Conservation (phyloP, 1,139 yeast species). For the Candida anutae region DNA sequence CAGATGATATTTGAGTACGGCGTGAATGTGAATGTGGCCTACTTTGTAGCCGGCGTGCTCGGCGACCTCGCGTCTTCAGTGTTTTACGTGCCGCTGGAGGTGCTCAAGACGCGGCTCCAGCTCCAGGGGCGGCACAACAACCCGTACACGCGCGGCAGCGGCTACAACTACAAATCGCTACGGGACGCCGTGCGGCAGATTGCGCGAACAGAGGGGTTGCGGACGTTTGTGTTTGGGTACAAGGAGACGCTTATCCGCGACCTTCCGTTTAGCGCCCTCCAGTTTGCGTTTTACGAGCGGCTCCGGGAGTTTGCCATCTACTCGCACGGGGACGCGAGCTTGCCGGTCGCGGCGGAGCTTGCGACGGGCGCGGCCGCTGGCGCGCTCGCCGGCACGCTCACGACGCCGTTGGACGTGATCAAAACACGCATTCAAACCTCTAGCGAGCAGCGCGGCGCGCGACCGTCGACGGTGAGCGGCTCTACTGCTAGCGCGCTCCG, state of each 20-base stretch:
- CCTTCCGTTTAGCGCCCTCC: constrained; percentile 90
- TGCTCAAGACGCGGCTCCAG: constrained; percentile 87
- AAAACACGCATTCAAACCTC: constrained; percentile 85
- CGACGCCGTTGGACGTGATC: constrained; percentile 86
- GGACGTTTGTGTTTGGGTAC: constrained; percentile 81
- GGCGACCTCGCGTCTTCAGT: constrained; percentile 89
- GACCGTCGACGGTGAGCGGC: constrained; percentile 1
- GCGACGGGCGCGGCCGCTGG: constrained; percentile 95
- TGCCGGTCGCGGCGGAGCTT: constrained; percentile 59
- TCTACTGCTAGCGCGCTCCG: constrained; percentile 37
- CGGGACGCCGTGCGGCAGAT: constrained; percentile 64
- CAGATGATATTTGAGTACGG: constrained; percentile 53
- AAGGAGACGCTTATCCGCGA: constrained; percentile 89
- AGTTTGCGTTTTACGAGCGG: constrained; percentile 89
- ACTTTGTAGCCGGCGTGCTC: constrained; percentile 75
- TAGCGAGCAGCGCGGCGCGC: neutral
- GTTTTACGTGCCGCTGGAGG: constrained; percentile 97
- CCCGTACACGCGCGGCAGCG: constrained; percentile 62
- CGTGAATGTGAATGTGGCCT: constrained; percentile 74
- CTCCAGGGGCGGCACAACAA: constrained; percentile 84
- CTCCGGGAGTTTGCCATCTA: constrained; percentile 59
- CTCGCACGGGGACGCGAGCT: constrained; percentile 29
- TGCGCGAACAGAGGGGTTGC: constrained; percentile 58
- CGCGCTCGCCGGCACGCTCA: constrained; percentile 79
- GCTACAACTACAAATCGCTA: constrained; percentile 76